A percentile compares a stretch with the other conserved stretches of the same genome.
Conservation (phyloP, 169 alveolate genomes). For the Plasmodium fragile region DNA sequence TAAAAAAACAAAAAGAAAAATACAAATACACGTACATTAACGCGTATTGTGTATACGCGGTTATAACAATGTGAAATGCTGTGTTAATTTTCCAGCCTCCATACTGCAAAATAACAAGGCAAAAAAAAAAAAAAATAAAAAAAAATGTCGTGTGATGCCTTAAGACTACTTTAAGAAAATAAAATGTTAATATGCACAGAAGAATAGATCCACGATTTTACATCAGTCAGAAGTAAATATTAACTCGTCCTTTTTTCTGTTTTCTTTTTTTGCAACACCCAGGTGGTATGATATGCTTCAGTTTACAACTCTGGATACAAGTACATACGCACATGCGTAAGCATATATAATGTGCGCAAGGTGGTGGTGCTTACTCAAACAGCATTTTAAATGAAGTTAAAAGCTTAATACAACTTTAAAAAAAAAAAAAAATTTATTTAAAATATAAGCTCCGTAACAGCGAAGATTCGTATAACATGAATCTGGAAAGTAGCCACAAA, state of each 20-base stretch:
- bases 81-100: not conserved
- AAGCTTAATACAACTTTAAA: not conserved
- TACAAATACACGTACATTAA: not conserved
- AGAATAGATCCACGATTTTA: not conserved
- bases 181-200: not conserved
- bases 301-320: not conserved
- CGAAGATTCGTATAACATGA: constrained; percentile 10
- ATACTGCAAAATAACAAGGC: not conserved
- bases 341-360: not conserved
- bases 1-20: not conserved
- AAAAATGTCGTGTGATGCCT: not conserved
- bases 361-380: not conserved
- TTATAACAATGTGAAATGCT: not conserved
- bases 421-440: constrained; percentile 1
- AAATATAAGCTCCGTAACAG: not conserved
- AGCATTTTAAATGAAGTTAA: not conserved
- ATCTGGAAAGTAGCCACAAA: not conserved
- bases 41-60: not conserved
- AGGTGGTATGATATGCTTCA: not conserved
- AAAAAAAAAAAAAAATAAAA: not conserved
- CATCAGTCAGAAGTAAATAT: not conserved
- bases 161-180: not conserved
- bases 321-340: not conserved
- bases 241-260: not conserved
- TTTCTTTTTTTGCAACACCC: not conserved